A percentile compares a stretch with the other conserved stretches of the same genome.
These are phyloP conservation scores for Xylaria polymorpha DNA, from an alignment of 2,329 filamentous ascomycete species.

Conservation along the genomic window DNA sequence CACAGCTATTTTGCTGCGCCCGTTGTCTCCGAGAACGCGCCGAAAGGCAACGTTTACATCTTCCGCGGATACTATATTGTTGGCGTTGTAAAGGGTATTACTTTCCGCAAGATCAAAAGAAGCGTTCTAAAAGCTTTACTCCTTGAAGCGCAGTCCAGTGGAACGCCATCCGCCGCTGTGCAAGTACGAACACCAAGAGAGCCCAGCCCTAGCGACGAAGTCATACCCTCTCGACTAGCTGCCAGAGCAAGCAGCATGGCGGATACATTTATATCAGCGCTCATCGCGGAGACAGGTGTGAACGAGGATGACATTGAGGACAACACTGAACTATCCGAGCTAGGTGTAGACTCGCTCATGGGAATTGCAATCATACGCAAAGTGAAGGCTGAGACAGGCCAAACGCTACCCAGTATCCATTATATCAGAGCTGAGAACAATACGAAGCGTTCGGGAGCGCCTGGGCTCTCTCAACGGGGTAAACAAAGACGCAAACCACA, in stretches of 20 bases:
- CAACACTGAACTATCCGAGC: constrained; percentile 38
- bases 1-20: constrained; percentile 38
- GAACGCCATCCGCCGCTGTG: not conserved
- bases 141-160: not conserved
- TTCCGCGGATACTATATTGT: constrained; percentile 35
- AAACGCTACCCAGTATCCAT: constrained; percentile 39
- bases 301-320: constrained; percentile 40
- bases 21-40: constrained; percentile 34
- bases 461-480: constrained; percentile 22
- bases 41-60: constrained; percentile 40
- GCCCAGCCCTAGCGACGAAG: not conserved
- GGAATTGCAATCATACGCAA: constrained; percentile 42
- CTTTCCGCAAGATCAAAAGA: constrained; percentile 39
- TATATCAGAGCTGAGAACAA: constrained; percentile 39
- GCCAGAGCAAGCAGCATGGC: constrained; percentile 15
- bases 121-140: constrained; percentile 30
- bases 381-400: constrained; percentile 41
- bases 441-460: constrained; percentile 38
- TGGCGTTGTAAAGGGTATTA: constrained; percentile 37
- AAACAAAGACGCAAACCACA: not conserved
- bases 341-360: constrained; percentile 49
- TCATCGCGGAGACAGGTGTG: constrained; percentile 43
- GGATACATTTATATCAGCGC: constrained; percentile 35
- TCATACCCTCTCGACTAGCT: not conserved
- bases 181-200: not conserved